Evolutionary conservation across 371 early-diverging fungal genomes (phyloP).

Genomic region (Mortierella sp.): DNA sequence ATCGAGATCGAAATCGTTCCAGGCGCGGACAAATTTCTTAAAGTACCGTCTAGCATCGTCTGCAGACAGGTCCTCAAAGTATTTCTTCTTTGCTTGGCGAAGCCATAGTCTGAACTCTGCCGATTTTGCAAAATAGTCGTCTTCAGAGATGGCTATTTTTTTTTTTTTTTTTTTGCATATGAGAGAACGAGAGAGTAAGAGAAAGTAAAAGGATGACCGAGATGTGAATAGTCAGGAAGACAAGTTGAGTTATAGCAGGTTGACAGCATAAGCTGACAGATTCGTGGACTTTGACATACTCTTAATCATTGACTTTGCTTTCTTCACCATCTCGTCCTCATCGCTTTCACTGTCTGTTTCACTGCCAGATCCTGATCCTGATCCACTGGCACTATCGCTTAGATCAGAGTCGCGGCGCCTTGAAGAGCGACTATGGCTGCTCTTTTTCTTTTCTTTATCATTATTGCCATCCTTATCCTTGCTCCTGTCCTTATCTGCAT

Average conservation of each 20-base stretch:
- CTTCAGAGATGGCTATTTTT: conserved; percentile 57
- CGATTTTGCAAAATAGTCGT: conserved; percentile 83
- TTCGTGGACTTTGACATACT: conserved; percentile 10
- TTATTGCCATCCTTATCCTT: conserved; percentile 14
- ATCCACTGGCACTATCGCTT: conserved; percentile 1
- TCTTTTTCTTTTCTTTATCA: conserved; percentile 9
- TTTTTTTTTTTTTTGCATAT: no score
- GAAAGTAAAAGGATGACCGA: background rate
- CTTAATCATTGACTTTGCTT: conserved; percentile 54
- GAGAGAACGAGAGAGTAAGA: background rate
- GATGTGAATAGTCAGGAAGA: background rate
- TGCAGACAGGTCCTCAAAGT: conserved; percentile 79
- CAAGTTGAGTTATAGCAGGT: no score
- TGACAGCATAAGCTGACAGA: background rate
- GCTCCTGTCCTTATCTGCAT: conserved; percentile 14
- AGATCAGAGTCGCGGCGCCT: conserved; percentile 17
- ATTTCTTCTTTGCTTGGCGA: conserved; percentile 75
- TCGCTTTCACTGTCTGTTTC: conserved; percentile 29
- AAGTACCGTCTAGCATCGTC: conserved; percentile 81
- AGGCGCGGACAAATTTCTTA: conserved; percentile 81
- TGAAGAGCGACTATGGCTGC: conserved; percentile 19
- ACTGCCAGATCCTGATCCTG: conserved; percentile 19
- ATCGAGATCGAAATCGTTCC: conserved; percentile 78
- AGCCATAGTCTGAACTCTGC: conserved; percentile 90
- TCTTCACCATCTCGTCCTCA: conserved; percentile 47